Conservation (phyloP, 768 basidiomycete genomes). For the Coprinellus aureogranulatus region DNA sequence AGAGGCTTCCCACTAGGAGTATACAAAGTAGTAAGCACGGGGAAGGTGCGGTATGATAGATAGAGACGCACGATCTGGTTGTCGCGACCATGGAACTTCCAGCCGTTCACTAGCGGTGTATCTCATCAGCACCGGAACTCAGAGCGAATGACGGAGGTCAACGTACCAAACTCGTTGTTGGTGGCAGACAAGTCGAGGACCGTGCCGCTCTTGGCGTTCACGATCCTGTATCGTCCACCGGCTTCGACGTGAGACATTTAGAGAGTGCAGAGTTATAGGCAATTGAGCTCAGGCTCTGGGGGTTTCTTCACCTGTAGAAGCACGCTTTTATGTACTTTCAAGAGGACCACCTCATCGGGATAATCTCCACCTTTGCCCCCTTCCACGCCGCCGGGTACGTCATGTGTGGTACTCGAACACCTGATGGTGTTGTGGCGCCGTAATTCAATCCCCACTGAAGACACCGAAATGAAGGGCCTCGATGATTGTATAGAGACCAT, state of each 20-base stretch:
- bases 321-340: not conserved
- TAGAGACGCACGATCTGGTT: slow-evolving; percentile 37
- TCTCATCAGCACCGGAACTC: not conserved
- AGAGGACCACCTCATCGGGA: not conserved
- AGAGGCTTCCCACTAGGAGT: not conserved
- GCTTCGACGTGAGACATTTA: slow-evolving; percentile 22
- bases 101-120: slow-evolving; percentile 45
- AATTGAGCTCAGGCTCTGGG: not conserved
- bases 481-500: too few relatives aligned
- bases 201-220: slow-evolving; percentile 51
- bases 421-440: not conserved
- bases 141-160: not conserved
- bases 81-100: slow-evolving; percentile 34
- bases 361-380: not conserved
- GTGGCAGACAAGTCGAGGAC: slow-evolving; percentile 55
- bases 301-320: not conserved
- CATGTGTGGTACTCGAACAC: not conserved
- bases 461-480: too few relatives aligned
- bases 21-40: not conserved
- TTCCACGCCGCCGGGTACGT: not conserved
- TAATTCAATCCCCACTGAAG: too few relatives aligned
- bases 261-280: not conserved
- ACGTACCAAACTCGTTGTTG: slow-evolving; percentile 47
- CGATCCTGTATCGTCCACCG: slow-evolving; percentile 43
- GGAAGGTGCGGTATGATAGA: not conserved